Base-by-base conservation (phyloP, 495 filamentous ascomycete species). In the Trichoderma erinaceum region DNA sequence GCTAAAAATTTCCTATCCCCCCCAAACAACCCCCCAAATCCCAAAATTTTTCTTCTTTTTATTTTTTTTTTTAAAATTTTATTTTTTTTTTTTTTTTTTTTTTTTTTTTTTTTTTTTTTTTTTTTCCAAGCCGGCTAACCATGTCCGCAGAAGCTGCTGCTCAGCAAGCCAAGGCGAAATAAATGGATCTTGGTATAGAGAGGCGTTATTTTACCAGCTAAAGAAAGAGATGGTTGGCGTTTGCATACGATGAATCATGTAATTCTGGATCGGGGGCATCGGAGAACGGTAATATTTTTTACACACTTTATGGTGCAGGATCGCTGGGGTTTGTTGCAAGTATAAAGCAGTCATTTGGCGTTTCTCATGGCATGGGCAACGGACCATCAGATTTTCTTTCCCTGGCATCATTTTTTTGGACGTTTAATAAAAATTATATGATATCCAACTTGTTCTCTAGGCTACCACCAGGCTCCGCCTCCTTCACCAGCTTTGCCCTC, bases 401-500 rank as follows among this genome's bases (percentile, higher is more conserved):
- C 27, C 56, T 25, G 21, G 64, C 64, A 65, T 65, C 38, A 23
- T 38, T 18, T 65, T 64, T 65, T 64, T 43, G 41, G 64, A 46
- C 38, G 35, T 46, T 21, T 65, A 65, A 41, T 23, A 65, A 65
- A 65, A 35, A 13, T 65, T 41, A n/a, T 65, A 46, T 27, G 23
- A 65, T 41, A 23, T 65, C 32, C 38, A 18, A 41, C 15, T 16
- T 63, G 29, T 16, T 41, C 16, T 25, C 3, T 25, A 11, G 6
- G 13, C 70, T 73, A 83, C 81, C 81, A 83, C 72, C 75, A 77
- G n/a, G 75, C 80, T 8, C 74, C 76, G 2, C 79, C 80, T 23
- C 78, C 81, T 48, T 70, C 73, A 16, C 77, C 77, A 70, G 75
- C 74, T 69, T 78, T 79, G 10, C 78, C 77, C 32, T 81, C 77